phyloP scores from a whole-genome alignment of 306 rosid species.

The Gillenia trifoliata region DNA sequence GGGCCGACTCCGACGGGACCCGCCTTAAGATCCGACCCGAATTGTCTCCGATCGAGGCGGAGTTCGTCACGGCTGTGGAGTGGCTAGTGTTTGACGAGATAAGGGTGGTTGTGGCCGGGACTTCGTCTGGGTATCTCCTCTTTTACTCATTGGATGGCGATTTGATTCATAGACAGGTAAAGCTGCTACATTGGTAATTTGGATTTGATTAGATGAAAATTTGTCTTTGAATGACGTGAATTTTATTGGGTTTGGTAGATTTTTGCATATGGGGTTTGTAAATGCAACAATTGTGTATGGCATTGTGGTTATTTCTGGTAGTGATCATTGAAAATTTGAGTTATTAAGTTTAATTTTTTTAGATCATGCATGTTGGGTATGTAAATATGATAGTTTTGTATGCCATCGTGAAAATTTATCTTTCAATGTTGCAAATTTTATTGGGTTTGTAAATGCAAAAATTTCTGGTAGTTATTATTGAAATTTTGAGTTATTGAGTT shows the following conservation, averaged over 20 bases:
- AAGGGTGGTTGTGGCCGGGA: constrained; percentile 72
- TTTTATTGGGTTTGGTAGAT: neutral
- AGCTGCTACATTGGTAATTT: neutral
- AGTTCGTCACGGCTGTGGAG: constrained; percentile 67
- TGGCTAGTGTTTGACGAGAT: constrained; percentile 79
- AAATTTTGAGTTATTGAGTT: too few species aligned
- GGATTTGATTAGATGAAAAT: neutral
- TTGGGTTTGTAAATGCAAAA: too few species aligned
- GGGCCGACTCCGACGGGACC: constrained; percentile 43
- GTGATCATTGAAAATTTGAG: neutral
- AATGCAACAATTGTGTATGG: neutral
- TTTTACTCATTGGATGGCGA: constrained; percentile 63
- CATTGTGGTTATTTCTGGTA: neutral
- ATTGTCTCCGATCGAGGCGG: constrained; percentile 65
- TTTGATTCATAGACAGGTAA: constrained; percentile 82
- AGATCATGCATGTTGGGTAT: neutral
- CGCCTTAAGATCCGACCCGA: constrained; percentile 67
- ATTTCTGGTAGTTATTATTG: too few species aligned
- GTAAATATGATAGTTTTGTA: neutral
- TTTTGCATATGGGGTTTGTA: neutral
- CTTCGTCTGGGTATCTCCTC: constrained; percentile 71
- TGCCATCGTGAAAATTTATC: neutral
- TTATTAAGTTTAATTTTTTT: too few species aligned
- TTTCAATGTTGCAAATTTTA: neutral
- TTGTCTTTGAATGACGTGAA: neutral